Conservation (phyloP, 1,139 yeast genomes). For the Nadsonia starkeyi-henricii region DNA sequence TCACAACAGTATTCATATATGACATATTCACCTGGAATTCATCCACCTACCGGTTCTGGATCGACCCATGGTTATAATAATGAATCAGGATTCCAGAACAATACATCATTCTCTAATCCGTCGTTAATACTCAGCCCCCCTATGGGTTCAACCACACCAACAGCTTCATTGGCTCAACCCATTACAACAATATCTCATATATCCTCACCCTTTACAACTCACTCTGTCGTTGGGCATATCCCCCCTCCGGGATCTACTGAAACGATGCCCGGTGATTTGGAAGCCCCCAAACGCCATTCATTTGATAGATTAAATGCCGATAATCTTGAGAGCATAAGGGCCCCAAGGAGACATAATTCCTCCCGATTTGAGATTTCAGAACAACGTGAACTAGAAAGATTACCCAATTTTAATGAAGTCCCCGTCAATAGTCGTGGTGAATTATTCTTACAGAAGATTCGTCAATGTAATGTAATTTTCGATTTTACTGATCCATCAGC, state of each 20-base stretch:
- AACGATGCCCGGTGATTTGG: slow-evolving; percentile 26
- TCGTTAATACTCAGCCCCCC: not conserved
- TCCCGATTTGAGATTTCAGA: slow-evolving; percentile 73
- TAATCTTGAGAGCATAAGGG: slow-evolving; percentile 44
- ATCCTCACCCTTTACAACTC: slow-evolving; percentile 3
- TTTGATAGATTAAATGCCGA: slow-evolving; percentile 24
- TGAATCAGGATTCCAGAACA: not conserved
- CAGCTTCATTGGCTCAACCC: not conserved
- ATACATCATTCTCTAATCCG: not conserved
- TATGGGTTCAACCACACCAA: not conserved
- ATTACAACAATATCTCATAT: not conserved
- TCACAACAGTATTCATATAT: too few relatives aligned
- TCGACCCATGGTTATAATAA: not conserved
- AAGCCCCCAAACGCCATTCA: slow-evolving; percentile 18
- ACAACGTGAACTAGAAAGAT: slow-evolving; percentile 60
- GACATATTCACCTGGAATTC: too few relatives aligned
- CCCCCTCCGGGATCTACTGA: slow-evolving; percentile 27
- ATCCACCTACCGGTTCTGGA: not conserved
- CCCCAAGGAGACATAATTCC: slow-evolving; percentile 90
- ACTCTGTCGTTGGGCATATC: slow-evolving; percentile 12
- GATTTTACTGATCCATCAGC: slow-evolving; percentile 89
- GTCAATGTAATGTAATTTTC: slow-evolving; percentile 88
- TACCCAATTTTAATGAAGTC: slow-evolving; percentile 86
- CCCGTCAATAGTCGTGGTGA: slow-evolving; percentile 74
- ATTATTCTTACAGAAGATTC: slow-evolving; percentile 73